Base-by-base conservation (phyloP, 202 grass and related monocot genomes). In the Hordeum pubiflorum region DNA sequence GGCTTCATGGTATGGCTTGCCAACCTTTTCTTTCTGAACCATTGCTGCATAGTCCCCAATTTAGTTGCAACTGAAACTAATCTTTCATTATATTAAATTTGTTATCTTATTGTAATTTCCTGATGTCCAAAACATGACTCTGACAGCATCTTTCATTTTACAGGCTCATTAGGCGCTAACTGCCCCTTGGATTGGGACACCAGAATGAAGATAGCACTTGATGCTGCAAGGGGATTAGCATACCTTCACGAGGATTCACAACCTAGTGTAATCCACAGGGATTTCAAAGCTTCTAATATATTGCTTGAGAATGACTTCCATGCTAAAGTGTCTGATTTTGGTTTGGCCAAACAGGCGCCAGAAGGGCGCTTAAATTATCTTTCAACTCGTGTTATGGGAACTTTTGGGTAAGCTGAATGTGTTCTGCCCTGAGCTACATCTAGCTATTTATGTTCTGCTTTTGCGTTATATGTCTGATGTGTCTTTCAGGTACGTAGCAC, bases 271-370 rank as follows among this genome's bases (percentile, higher is more conserved):
- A 99, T 99, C 81, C 96, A 99, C 84, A 91, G 96, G 83, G 96
- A 99, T 86, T 99, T 99, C 79, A 99, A 99, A 85, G 91, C 96
- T 71, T 96, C 96, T 29, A 99, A 99, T 86, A 96, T 99, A 93
- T 91, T 99, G 83, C 91, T 99, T 27, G 96, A 99, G 80, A 82
- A 93, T 63, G 92, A 93, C 57, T 99, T 99, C 74, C 96, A 96
- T 84, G 96, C 96, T 39, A 99, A 99, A 89, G 92, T 99, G 54
- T 89, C 96, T 31, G 96, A 99, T 88, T 99, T 99, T 79, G 96
- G 96, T 85, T 83, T 99, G 59, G 96, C 96, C 40, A 99, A 99
- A 82, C 92, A 96, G 86, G 96, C 92, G 22, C 96, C 92, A 13
- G 96, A 99, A 90, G 92, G 96, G 17, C 90, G 82, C 24, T 26